Evolutionary conservation across 2,329 filamentous ascomycete genomes (phyloP).

Genomic region (Thermothelomyces thermophilus): DNA sequence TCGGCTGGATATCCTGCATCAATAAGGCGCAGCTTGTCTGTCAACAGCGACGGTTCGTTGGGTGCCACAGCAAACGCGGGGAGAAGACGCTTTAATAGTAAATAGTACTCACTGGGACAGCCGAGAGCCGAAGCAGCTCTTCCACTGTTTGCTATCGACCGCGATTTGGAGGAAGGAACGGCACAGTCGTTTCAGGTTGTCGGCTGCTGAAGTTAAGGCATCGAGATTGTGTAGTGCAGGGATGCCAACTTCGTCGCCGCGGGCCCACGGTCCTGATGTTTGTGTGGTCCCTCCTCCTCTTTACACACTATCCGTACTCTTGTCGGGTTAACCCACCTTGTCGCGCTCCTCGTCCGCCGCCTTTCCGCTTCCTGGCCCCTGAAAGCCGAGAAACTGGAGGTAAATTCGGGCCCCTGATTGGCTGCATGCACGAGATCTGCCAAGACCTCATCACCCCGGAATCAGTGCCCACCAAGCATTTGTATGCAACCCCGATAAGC

Average conservation of each 20-base stretch:
- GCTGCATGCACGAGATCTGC: neutral
- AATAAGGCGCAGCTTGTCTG: neutral
- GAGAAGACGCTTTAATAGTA: neutral
- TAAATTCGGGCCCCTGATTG: neutral
- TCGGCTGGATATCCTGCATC: neutral
- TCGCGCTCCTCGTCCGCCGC: constrained; percentile 1
- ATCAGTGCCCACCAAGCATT: constrained; percentile 3
- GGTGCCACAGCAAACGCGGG: neutral
- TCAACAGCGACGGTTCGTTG: neutral
- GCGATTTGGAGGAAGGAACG: neutral
- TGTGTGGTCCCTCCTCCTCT: neutral
- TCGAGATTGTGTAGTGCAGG: neutral
- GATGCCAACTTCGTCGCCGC: constrained; percentile 4
- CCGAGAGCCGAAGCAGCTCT: neutral
- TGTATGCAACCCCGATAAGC: constrained; percentile 4
- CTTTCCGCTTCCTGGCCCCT: constrained; percentile 7
- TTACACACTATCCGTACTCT: too few species aligned
- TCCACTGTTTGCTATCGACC: neutral
- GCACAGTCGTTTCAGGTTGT: constrained; percentile 1
- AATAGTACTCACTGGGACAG: neutral
- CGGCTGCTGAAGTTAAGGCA: neutral
- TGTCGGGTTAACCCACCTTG: too few species aligned
- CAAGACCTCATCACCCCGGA: constrained; percentile 1
- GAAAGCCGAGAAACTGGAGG: neutral
- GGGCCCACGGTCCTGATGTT: constrained; percentile 1